These are phyloP conservation scores for Ampelomyces quisqualis DNA, from an alignment of 2,329 filamentous ascomycete genomes.

Conservation along the genomic window DNA sequence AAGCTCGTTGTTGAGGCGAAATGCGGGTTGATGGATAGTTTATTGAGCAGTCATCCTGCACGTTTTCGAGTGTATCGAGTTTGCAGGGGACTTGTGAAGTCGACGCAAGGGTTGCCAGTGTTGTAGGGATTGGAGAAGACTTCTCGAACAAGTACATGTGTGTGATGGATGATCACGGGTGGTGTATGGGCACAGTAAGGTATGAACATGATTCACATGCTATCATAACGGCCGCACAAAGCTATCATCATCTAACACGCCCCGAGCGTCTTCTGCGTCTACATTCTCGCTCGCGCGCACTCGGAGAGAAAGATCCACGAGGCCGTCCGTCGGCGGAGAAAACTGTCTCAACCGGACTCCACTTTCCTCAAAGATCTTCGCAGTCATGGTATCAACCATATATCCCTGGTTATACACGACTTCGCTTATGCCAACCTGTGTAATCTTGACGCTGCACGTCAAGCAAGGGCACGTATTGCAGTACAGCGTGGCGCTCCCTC, in stretches of 20 bases:
- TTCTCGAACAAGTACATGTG: too few relatives aligned
- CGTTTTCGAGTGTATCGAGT: too few relatives aligned
- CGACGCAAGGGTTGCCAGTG: too few relatives aligned
- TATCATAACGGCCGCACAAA: constrained; percentile 24
- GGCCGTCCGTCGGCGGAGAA: constrained; percentile 55
- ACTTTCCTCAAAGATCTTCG: constrained; percentile 77
- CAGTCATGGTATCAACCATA: constrained; percentile 83
- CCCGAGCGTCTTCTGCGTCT: constrained; percentile 20
- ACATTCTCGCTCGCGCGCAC: constrained; percentile 1
- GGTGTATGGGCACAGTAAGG: too few relatives aligned
- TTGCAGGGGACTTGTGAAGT: too few relatives aligned
- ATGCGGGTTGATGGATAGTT: too few relatives aligned
- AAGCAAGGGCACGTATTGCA: constrained; percentile 96
- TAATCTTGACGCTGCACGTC: constrained; percentile 98
- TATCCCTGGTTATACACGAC: constrained; percentile 94
- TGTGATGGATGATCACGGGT: too few relatives aligned
- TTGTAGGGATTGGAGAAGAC: too few relatives aligned
- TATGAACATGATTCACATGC: too few relatives aligned
- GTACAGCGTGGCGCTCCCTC: constrained; percentile 80
- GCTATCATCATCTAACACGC: constrained; percentile 23
- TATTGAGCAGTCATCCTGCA: too few relatives aligned
- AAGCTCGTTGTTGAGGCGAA: too few relatives aligned
- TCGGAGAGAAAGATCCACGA: constrained; percentile 34
- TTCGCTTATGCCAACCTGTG: constrained; percentile 91
- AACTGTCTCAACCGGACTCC: constrained; percentile 87